Base-by-base conservation (phyloP, 225 moss, liverwort and hornwort genomes). In the Marchantia polymorpha region DNA sequence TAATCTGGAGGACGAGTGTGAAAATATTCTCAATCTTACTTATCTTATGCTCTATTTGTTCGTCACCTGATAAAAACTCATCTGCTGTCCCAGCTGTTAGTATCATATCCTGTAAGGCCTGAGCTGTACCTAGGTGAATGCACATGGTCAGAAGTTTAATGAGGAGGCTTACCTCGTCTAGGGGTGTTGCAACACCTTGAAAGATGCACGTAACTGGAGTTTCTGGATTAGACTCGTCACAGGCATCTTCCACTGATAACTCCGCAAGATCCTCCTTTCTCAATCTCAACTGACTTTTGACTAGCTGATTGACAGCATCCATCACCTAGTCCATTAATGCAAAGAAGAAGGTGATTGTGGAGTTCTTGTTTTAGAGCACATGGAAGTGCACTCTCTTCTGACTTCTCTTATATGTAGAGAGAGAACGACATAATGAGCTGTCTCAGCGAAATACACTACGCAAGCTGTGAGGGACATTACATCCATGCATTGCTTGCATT, bases 141-240 rank as follows among this genome's bases (percentile, higher is more conserved):
- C 39, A 39, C 39, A 39, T 39, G 39, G 20, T 51, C 3, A 26
- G 29, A 27, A 73, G 53, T 53, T 55, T 27, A 15, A 1, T 12
- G 12, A 52, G 23, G 27, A 53, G 8, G 7, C 54, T 2, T 85
- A 88, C 88, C 88, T 88, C 83, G 76, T 86, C 83, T 50, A 88
- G 72, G 7, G 88, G 86, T 77, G 85, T 85, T 12, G 81, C 81
- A 68, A 88, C 85, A 66, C 85, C 83, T 77, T 86, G 78, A 69
- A 85, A 85, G 47, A 88, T 88, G 79, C 88, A 88, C 48, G 83
- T 88, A 74, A 88, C 82, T 5, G 88, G 88, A 77, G 81, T 88
- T 74, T 88, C 83, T 73, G 80, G 82, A 66, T 69, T 80, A 61
- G 88, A 88, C 65, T 85, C 85, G 11, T 88, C 85, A 78, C 82